Conservation (phyloP, 352 stramenopile genomes). For the Globisporangium nagaii region DNA sequence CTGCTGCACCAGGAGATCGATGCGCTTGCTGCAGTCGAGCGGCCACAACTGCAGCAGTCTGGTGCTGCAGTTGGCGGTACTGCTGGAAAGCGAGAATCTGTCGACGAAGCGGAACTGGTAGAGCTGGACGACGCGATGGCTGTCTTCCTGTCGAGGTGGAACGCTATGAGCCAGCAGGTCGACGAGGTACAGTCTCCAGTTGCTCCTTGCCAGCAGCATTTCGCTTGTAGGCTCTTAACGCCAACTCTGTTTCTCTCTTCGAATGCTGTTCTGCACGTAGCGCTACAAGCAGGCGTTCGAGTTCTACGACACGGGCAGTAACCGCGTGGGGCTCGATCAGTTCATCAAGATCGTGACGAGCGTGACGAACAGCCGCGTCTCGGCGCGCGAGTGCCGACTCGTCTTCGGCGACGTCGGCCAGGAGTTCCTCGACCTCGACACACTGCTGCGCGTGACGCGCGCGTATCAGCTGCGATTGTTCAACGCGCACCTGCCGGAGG, state of each 20-base stretch:
- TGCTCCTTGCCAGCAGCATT: too few relatives aligned
- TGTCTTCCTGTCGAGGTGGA: slow-evolving; percentile 55
- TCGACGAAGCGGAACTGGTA: slow-evolving; percentile 14
- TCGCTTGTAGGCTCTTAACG: not conserved
- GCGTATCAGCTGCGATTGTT: slow-evolving; percentile 58
- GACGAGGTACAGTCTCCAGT: slow-evolving; percentile 66
- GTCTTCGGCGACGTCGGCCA: slow-evolving; percentile 59
- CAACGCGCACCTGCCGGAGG: slow-evolving; percentile 38
- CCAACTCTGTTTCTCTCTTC: too few relatives aligned
- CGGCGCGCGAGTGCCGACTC: slow-evolving; percentile 45
- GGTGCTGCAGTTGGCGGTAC: not conserved
- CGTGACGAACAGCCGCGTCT: slow-evolving; percentile 43
- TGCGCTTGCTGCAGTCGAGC: slow-evolving; percentile 12
- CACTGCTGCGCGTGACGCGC: slow-evolving; percentile 45
- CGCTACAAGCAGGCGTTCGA: slow-evolving; percentile 50
- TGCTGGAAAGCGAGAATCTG: not conserved
- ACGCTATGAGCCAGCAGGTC: slow-evolving; percentile 29
- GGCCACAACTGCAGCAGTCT: not conserved
- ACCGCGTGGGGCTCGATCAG: slow-evolving; percentile 59
- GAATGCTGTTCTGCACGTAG: slow-evolving; percentile 8
- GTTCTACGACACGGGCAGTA: slow-evolving; percentile 28
- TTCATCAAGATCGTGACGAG: slow-evolving; percentile 71
- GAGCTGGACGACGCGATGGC: slow-evolving; percentile 69
- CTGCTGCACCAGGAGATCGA: slow-evolving; percentile 30
- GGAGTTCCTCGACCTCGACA: slow-evolving; percentile 54